These are phyloP conservation scores for Diaporthe amygdali DNA, from an alignment of 2,329 filamentous ascomycete species.

Conservation along the genomic window DNA sequence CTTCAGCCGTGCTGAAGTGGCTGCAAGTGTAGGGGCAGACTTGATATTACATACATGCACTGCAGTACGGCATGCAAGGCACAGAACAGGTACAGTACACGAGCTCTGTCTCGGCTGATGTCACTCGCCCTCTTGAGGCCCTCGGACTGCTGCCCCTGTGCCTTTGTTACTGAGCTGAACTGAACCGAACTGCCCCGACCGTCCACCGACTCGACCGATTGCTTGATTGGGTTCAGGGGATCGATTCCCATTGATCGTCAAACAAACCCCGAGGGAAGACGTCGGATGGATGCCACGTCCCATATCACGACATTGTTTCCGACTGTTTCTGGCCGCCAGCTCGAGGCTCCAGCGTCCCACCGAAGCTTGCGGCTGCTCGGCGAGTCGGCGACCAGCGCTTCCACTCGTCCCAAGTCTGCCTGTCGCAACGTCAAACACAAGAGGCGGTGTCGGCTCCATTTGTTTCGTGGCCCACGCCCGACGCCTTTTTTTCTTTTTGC, in stretches of 20 bases:
- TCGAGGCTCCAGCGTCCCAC: neutral
- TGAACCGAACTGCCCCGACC: neutral
- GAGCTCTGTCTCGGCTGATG: slow-evolving; percentile 16
- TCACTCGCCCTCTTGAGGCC: neutral
- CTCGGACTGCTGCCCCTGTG: slow-evolving; percentile 8
- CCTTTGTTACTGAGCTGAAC: neutral
- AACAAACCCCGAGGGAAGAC: neutral
- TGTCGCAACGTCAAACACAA: slow-evolving; percentile 16
- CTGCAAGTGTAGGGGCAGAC: neutral
- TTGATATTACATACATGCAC: neutral
- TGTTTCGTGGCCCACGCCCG: slow-evolving; percentile 9
- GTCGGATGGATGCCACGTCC: slow-evolving; percentile 9
- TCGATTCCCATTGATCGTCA: neutral
- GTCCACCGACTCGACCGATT: neutral
- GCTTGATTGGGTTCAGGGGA: slow-evolving; percentile 8
- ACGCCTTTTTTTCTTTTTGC: neutral
- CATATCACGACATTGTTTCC: slow-evolving; percentile 12
- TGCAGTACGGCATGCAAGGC: slow-evolving; percentile 12
- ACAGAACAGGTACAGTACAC: neutral
- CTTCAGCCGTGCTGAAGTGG: slow-evolving; percentile 1
- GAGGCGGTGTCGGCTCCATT: slow-evolving; percentile 12
- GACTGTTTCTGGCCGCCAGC: slow-evolving; percentile 6
- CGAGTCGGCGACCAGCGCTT: slow-evolving; percentile 1
- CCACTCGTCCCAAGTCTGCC: slow-evolving; percentile 4
- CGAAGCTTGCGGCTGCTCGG: neutral